Conservation (phyloP, 139 green algal genomes). For the Chlamydomonas eustigma region DNA sequence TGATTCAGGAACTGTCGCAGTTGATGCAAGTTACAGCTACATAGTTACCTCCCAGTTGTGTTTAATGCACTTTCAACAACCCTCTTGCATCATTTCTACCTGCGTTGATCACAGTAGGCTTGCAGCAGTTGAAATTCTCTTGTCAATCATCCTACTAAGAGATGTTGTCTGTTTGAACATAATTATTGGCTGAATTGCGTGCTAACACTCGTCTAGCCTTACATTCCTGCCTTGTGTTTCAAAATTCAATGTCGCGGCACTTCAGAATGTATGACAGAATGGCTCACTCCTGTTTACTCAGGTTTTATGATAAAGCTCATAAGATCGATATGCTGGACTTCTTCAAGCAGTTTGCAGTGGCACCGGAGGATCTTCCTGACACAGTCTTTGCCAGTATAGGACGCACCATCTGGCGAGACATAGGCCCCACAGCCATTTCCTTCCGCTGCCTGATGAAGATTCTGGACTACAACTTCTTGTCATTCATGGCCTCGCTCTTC, state of each 20-base stretch:
- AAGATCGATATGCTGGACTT: constrained; percentile 86
- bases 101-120: too few species aligned
- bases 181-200: neutral
- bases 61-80: too few species aligned
- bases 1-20: too few species aligned
- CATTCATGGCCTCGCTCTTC: constrained; percentile 50
- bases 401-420: constrained; percentile 79
- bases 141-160: too few species aligned
- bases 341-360: constrained; percentile 85
- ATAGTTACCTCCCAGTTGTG: too few species aligned
- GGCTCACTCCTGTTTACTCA: too few species aligned
- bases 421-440: constrained; percentile 71
- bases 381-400: constrained; percentile 71
- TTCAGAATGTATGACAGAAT: too few species aligned
- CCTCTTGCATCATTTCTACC: too few species aligned
- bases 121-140: too few species aligned
- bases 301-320: constrained; percentile 74
- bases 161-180: too few species aligned
- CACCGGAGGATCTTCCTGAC: constrained; percentile 81
- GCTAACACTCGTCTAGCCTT: neutral
- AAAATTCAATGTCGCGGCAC: too few species aligned
- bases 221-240: neutral
- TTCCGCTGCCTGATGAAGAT: constrained; percentile 88
- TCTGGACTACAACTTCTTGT: constrained; percentile 85
- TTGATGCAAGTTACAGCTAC: too few species aligned